Evolutionary conservation across 2,329 filamentous ascomycete species (phyloP), one percentile per base, ranked within the genome.

Genomic region (Exutisphaerella laricina): DNA sequence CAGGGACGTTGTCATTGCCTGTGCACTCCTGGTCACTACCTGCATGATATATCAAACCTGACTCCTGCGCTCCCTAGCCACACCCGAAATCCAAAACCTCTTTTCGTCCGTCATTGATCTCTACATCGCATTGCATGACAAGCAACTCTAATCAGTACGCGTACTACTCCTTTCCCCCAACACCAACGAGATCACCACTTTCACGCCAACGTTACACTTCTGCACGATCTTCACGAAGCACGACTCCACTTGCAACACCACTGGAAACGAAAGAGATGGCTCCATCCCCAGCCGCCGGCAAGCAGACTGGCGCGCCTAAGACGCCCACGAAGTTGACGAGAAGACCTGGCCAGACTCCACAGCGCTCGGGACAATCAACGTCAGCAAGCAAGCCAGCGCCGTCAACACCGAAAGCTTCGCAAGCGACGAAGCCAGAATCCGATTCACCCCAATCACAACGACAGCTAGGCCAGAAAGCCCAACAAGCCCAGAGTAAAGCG

Each of bases 111-210:
- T 36, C 37, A 48, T 39, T 45, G 33, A 41, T 44, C 48, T 43
- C 43, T 39, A 38, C 30, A 39, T 22, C 32, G 49, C 60, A 45
- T 58, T 70, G 69, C 63, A 73, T 73, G 70, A 69, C 67, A 58
- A 66, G 66, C 58, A 67, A 70, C 54, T 67, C 67, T 39, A 64
- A 65, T 55, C 65, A 64, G 54, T 73, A 73, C 67, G 66, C 68
- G 41, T 73, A 72, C 61, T 73, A 72, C 59, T 72, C 70, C 48
- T 73, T 73, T 47, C 70, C 70, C 57, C 69, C 67, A 41, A 72
- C 70, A 35, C 70, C 70, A 41, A 71, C 65, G 51, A 64, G 69
- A 58, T 46, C 56, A 55, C 70, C 70, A 64, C 65, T 50, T 61
- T 58, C 54, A 60, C 62, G 36, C 48, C 54, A 44, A 54, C 53